Percentiles rank a stretch among this genome's conserved stretches.
These are phyloP conservation scores for Pisolithus marmoratus DNA, from an alignment of 768 basidiomycete species.

Conservation along the genomic window DNA sequence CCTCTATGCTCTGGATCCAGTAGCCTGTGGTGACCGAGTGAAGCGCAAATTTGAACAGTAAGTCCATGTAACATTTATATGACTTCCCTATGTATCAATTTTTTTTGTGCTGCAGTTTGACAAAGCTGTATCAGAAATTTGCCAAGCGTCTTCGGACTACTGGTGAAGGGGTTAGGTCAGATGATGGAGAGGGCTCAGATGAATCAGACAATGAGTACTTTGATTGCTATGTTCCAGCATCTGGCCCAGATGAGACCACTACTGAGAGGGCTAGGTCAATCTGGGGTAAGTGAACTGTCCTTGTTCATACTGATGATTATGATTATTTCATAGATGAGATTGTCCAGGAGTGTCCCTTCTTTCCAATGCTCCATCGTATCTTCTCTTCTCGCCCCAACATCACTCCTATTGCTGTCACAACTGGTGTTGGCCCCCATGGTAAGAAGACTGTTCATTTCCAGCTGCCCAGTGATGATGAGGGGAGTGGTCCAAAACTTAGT, in stretches of 20 bases:
- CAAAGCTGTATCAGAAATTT: neutral
- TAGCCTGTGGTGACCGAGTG: conserved; percentile 5
- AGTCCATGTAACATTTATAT: conserved; percentile 3
- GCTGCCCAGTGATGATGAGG: too few species aligned
- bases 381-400: conserved; percentile 20
- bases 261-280: too few species aligned
- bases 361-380: conserved; percentile 7
- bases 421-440: conserved; percentile 23
- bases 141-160: neutral
- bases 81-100: neutral
- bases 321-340: conserved; percentile 12
- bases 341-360: conserved; percentile 14
- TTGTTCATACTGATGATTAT: too few species aligned
- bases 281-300: too few species aligned
- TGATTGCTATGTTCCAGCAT: neutral
- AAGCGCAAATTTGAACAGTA: conserved; percentile 16
- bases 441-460: conserved; percentile 14
- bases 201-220: conserved; percentile 3
- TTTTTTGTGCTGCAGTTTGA: neutral
- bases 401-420: conserved; percentile 21
- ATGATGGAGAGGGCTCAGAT: neutral
- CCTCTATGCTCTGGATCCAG: conserved; percentile 7
- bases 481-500: too few species aligned
- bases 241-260: neutral
- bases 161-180: neutral